phyloP scores from a whole-genome alignment of 225 moss, liverwort and hornwort species.

The Physcomitrellopsis africana region DNA sequence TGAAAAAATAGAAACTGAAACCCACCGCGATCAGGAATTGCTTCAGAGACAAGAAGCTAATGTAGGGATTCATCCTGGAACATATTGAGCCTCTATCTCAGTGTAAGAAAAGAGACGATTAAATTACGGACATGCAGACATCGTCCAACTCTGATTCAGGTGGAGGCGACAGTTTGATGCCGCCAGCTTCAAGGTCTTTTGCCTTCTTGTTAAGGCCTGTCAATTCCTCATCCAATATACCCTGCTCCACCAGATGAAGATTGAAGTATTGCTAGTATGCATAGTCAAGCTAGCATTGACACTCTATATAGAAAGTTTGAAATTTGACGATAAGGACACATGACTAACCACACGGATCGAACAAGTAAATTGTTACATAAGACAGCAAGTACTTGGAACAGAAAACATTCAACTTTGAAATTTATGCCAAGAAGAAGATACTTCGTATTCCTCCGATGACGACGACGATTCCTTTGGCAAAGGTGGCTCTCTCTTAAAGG shows the following conservation, averaged over 20 bases:
- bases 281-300: constrained; percentile 10
- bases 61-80: neutral
- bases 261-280: neutral
- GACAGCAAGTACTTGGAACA: neutral
- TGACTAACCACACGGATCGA: neutral
- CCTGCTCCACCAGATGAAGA: constrained; percentile 25
- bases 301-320: neutral
- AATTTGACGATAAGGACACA: neutral
- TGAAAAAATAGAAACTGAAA: neutral
- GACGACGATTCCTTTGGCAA: constrained; percentile 42
- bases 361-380: neutral
- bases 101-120: neutral
- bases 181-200: constrained; percentile 25
- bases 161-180: constrained; percentile 32
- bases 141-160: constrained; percentile 41
- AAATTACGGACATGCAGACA: constrained; percentile 43
- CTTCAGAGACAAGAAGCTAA: neutral
- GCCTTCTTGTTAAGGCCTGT: constrained; percentile 32
- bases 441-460: constrained; percentile 43
- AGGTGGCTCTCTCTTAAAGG: constrained; percentile 34
- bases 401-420: neutral
- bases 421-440: constrained; percentile 6
- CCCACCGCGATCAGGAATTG: neutral
- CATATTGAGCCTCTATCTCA: neutral
- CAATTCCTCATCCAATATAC: constrained; percentile 34